Evolutionary conservation across 306 rosid species (phyloP).

Genomic region (Datisca glomerata): DNA sequence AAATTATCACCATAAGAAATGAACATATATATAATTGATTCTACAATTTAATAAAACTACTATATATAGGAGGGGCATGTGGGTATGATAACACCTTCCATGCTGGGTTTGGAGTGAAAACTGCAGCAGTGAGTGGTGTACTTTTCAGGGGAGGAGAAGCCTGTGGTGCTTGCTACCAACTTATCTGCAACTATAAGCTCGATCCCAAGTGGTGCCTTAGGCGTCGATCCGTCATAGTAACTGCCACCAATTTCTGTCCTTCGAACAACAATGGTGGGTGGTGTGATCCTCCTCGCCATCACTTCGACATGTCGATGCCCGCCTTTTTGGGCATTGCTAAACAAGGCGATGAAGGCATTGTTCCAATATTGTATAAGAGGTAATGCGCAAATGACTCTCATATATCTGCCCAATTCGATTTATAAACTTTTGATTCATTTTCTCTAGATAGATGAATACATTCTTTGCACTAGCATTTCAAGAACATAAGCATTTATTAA

Average conservation of each 20-base stretch:
- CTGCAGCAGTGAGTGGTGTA: slow-evolving; percentile 60
- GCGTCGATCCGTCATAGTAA: slow-evolving; percentile 27
- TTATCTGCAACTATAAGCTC: slow-evolving; percentile 39
- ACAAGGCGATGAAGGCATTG: slow-evolving; percentile 80
- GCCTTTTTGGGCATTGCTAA: slow-evolving; percentile 61
- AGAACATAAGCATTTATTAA: too few relatives aligned
- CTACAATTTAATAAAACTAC: too few relatives aligned
- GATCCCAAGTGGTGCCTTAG: slow-evolving; percentile 73
- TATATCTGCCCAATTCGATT: neutral
- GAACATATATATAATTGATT: neutral
- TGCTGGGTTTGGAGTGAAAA: slow-evolving; percentile 74
- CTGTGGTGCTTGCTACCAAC: slow-evolving; percentile 77
- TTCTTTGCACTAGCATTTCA: too few relatives aligned
- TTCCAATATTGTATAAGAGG: slow-evolving; percentile 63
- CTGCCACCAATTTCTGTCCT: slow-evolving; percentile 81
- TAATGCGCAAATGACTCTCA: neutral
- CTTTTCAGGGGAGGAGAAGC: slow-evolving; percentile 61
- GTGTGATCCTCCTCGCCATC: slow-evolving; percentile 78
- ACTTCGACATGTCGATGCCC: slow-evolving; percentile 79
- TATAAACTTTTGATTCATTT: too few relatives aligned
- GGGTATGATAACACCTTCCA: slow-evolving; percentile 58
- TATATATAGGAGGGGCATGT: slow-evolving; percentile 97
- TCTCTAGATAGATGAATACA: too few relatives aligned
- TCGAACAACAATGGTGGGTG: slow-evolving; percentile 76
- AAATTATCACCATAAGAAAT: neutral